phyloP scores from a whole-genome alignment of 2,329 filamentous ascomycete genomes.

The Thelonectria rubi region DNA sequence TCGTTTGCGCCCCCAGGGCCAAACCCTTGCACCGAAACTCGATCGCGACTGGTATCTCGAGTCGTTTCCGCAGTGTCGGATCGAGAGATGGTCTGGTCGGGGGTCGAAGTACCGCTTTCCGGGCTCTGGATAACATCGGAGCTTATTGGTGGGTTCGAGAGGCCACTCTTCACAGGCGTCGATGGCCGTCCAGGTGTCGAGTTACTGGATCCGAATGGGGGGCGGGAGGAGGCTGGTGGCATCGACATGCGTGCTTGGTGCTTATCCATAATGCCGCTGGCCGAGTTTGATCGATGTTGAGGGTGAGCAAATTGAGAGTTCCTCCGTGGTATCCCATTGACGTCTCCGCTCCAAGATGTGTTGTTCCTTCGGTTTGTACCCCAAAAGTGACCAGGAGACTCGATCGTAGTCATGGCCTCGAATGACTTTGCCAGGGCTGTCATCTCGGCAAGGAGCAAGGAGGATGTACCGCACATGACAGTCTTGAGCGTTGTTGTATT shows the following conservation, averaged over 20 bases:
- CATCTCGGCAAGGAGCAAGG: constrained; percentile 78
- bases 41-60: constrained; percentile 62
- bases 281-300: constrained; percentile 61
- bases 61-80: constrained; percentile 55
- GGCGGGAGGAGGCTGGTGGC: constrained; percentile 69
- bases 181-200: constrained; percentile 61
- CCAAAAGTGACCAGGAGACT: constrained; percentile 72
- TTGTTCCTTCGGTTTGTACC: constrained; percentile 53
- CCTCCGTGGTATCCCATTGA: constrained; percentile 55
- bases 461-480: constrained; percentile 81
- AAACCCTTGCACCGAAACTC: constrained; percentile 76
- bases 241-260: constrained; percentile 80
- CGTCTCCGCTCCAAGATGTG: constrained; percentile 52
- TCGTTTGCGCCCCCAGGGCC: constrained; percentile 77
- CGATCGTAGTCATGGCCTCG: constrained; percentile 77
- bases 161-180: constrained; percentile 59
- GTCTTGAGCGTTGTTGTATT: constrained; percentile 84
- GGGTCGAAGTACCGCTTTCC: constrained; percentile 50
- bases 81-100: constrained; percentile 51
- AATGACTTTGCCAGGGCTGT: constrained; percentile 76
- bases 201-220: constrained; percentile 53
- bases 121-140: constrained; percentile 57
- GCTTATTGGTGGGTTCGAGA: constrained; percentile 59
- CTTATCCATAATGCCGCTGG: constrained; percentile 64
- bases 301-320: constrained; percentile 64